Base-by-base conservation (phyloP, 345 rosid genomes). In the Acer saccharum region DNA sequence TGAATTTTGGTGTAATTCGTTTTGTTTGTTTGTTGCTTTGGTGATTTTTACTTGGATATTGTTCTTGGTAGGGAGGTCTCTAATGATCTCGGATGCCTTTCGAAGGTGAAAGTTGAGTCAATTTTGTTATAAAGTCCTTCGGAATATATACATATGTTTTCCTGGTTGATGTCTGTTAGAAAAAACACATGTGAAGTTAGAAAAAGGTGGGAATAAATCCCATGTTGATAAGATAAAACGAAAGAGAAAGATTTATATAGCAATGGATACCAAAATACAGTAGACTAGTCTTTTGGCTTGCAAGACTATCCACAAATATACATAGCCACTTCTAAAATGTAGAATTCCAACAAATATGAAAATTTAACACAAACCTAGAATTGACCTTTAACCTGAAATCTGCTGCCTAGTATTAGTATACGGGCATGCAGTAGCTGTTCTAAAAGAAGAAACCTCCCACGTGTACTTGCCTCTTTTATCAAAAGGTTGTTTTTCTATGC, bases 1-100 rank as follows among this genome's bases (percentile, higher is more conserved):
- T 74, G 43, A 18, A 74, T 74, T 60, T 71, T 46, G n/a, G 65
- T 73, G 69, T 10, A 25, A 23, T 71, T 54, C n/a, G 50, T 71
- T 44, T 29, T n/a, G 65, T 18, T 57, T 62, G 13, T 63, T 61
- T 61, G 48, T 57, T 71, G 25, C 50, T 17, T 54, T 54, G 4
- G 17, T 29, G 64, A 64, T 71, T 71, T 71, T 9, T 71, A 57
- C 27, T 55, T 10, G 25, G 17, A 29, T 20, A 35, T 55, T 71
- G 63, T 71, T 21, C 32, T 14, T 52, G 57, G n/a, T 52, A 16
- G 18, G 63, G 25, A 61, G 67, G n/a, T 25, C 60, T 46, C 54
- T 39, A n/a, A 57, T 64, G 11, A 21, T 60, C 54, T 64, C 32
- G 6, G 3, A 50, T 65, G 32, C 46, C 44, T 48, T 60, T 18